These are phyloP conservation scores for Aspergillus panamensis DNA, from an alignment of 495 filamentous ascomycete species.

Conservation along the genomic window DNA sequence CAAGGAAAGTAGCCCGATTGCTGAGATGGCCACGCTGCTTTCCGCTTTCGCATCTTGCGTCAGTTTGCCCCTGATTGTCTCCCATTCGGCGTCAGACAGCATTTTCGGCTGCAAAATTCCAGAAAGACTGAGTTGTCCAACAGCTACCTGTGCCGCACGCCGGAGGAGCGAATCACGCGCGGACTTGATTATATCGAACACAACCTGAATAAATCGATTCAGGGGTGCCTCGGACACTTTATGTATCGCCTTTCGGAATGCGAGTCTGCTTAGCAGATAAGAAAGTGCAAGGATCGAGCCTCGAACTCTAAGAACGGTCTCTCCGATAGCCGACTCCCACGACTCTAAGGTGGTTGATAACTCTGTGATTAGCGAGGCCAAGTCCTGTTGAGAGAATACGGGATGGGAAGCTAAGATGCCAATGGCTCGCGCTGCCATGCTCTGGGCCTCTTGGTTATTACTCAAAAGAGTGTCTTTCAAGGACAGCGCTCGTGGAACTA, in stretches of 20 bases:
- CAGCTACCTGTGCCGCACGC: slow-evolving; percentile 58
- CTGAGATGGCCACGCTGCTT: slow-evolving; percentile 72
- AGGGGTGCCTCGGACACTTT: slow-evolving; percentile 32
- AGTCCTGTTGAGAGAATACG: slow-evolving; percentile 31
- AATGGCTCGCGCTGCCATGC: slow-evolving; percentile 62
- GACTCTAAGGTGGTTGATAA: slow-evolving; percentile 38
- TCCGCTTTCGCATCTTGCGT: slow-evolving; percentile 67
- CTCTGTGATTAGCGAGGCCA: slow-evolving; percentile 38
- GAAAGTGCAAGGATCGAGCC: slow-evolving; percentile 57
- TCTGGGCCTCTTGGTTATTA: slow-evolving; percentile 63
- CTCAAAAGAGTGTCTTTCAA: slow-evolving; percentile 59
- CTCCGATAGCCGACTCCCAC: slow-evolving; percentile 60
- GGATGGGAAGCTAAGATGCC: slow-evolving; percentile 75
- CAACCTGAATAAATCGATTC: slow-evolving; percentile 35
- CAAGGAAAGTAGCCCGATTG: slow-evolving; percentile 64
- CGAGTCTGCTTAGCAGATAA: slow-evolving; percentile 58
- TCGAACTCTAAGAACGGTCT: slow-evolving; percentile 55
- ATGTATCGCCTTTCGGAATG: slow-evolving; percentile 41
- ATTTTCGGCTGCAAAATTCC: slow-evolving; percentile 46
- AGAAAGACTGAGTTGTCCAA: slow-evolving; percentile 75
- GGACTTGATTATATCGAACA: slow-evolving; percentile 46
- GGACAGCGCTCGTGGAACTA: slow-evolving; percentile 47
- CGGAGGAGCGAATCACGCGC: slow-evolving; percentile 55
- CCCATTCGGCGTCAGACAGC: slow-evolving; percentile 38
- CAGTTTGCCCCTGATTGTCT: slow-evolving; percentile 55